phyloP scores from a whole-genome alignment of 2,329 filamentous ascomycete species.

The Monosporascus sp. region DNA sequence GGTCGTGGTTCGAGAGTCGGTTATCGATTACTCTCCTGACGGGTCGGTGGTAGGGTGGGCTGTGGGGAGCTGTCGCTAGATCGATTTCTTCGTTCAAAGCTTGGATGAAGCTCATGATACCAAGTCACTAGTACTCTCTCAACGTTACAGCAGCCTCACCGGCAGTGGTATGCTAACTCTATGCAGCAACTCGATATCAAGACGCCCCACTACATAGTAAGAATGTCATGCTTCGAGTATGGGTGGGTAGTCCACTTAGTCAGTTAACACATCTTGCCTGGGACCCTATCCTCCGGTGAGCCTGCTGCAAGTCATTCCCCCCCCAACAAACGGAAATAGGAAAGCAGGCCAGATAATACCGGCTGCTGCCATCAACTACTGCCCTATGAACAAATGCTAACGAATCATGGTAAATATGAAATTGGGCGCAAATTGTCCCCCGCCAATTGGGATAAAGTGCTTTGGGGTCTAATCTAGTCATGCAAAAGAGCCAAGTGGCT shows the following conservation, averaged over 20 bases:
- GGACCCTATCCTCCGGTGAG: background rate
- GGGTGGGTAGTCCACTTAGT: background rate
- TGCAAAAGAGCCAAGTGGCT: background rate
- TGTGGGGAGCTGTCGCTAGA: background rate
- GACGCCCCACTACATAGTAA: no score
- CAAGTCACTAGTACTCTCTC: background rate
- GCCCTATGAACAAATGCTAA: background rate
- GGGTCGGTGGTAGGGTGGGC: background rate
- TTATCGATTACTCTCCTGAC: background rate
- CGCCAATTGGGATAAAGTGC: background rate
- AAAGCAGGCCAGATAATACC: background rate
- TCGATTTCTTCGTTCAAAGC: background rate
- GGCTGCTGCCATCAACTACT: background rate
- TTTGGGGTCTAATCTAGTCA: background rate
- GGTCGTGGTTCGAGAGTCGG: no score
- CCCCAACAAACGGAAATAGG: background rate
- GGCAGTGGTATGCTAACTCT: background rate
- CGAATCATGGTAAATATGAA: background rate
- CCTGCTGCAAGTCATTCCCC: background rate
- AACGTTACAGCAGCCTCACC: background rate
- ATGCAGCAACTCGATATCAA: background rate
- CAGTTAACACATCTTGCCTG: no score
- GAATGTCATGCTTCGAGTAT: background rate
- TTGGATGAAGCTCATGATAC: background rate
- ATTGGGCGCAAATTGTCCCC: background rate